Percentiles rank a stretch among this genome's conserved stretches.
phyloP scores from a whole-genome alignment of 2,329 filamentous ascomycete genomes.

The Colletotrichum caudatum region DNA sequence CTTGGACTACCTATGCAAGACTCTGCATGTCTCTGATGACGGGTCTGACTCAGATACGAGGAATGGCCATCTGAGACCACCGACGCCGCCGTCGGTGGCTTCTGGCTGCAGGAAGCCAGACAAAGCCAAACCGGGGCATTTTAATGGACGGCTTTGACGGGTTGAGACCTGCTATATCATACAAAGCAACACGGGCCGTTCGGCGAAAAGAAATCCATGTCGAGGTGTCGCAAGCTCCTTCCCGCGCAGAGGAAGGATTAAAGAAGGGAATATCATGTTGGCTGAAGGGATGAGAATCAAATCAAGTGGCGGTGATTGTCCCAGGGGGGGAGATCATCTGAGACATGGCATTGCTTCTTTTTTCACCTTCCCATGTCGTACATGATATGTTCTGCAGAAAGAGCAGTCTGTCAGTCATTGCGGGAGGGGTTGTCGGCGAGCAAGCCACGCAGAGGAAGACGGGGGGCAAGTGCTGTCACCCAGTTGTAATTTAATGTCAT shows the following conservation, averaged over 20 bases:
- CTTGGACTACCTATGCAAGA: conserved; percentile 2
- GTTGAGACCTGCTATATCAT: not conserved
- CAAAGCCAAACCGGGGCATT: not conserved
- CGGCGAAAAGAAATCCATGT: not conserved
- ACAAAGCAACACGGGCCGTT: not conserved
- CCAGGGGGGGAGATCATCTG: not conserved
- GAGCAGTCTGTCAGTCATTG: not conserved
- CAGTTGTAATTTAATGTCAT: not conserved
- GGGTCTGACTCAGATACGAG: conserved; percentile 13
- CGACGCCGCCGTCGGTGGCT: conserved; percentile 8
- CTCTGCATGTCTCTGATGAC: conserved; percentile 9
- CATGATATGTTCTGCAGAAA: conserved; percentile 15
- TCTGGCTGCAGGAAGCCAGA: conserved; percentile 2
- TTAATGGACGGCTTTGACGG: not conserved
- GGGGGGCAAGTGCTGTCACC: not conserved
- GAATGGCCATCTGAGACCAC: not conserved
- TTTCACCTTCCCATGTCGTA: not conserved
- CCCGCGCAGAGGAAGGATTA: too few relatives aligned
- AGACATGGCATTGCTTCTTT: conserved; percentile 18
- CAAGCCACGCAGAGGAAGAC: not conserved
- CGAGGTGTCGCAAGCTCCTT: not conserved
- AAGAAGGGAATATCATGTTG: not conserved
- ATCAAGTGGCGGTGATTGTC: conserved; percentile 12
- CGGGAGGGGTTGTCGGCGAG: not conserved
- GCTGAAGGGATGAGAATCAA: not conserved